A percentile compares a stretch with the other conserved stretches of the same genome.
These are phyloP conservation scores for Mortierella sp. DNA, from an alignment of 371 early-diverging fungal species.

Conservation along the genomic window DNA sequence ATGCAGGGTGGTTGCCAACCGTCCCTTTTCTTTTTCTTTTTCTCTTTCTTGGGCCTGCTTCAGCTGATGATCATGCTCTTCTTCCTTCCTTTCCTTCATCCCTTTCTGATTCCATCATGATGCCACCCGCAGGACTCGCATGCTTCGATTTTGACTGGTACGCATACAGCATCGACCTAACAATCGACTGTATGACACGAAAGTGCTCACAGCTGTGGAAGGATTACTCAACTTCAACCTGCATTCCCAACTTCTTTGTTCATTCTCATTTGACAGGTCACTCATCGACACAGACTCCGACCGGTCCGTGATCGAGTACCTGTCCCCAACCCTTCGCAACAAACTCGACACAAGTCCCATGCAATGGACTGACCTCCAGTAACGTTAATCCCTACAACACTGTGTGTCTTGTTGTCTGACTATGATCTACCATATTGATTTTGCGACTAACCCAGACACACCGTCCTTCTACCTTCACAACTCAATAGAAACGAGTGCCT, in stretches of 20 bases:
- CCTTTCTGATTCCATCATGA: not conserved
- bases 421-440: no score
- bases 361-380: conserved; percentile 57
- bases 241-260: not conserved
- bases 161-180: not conserved
- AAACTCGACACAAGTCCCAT: conserved; percentile 30
- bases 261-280: conserved; percentile 22
- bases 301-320: conserved; percentile 45
- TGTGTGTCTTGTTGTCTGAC: not conserved
- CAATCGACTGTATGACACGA: not conserved
- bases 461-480: not conserved
- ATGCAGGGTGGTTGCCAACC: not conserved
- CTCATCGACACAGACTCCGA: conserved; percentile 53
- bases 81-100: not conserved
- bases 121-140: conserved; percentile 29
- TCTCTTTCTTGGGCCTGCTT: not conserved
- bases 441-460: not conserved
- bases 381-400: not conserved
- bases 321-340: conserved; percentile 39
- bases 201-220: not conserved
- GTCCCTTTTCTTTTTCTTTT: not conserved
- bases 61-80: no score
- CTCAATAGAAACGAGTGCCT: conserved; percentile 37
- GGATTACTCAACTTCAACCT: not conserved
- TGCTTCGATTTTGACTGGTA: conserved; percentile 57